Evolutionary conservation across 2,329 filamentous ascomycete genomes (phyloP).

Genomic region (Sarocladium kiliense): DNA sequence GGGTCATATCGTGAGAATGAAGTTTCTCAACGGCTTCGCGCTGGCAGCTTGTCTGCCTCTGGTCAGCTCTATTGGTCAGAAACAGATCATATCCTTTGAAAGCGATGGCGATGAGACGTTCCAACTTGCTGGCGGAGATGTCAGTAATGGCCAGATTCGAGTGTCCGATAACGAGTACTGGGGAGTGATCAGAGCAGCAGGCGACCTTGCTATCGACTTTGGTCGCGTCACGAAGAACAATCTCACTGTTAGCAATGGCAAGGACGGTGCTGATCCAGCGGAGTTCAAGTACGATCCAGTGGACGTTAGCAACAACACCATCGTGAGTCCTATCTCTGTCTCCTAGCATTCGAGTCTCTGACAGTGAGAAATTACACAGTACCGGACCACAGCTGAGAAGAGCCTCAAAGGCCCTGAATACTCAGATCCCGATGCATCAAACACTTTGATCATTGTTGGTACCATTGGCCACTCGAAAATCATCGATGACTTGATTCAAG

Average conservation of each 20-base stretch:
- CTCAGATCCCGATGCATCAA: conserved; percentile 32
- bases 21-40: background rate
- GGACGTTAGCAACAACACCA: conserved; percentile 41
- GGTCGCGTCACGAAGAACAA: conserved; percentile 65
- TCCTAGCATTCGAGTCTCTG: too few species aligned
- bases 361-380: too few species aligned
- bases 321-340: conserved; percentile 24
- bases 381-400: conserved; percentile 15
- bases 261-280: conserved; percentile 28
- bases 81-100: conserved; percentile 10
- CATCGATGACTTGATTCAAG: conserved; percentile 52
- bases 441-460: conserved; percentile 60
- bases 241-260: conserved; percentile 51
- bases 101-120: conserved; percentile 13
- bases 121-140: conserved; percentile 31
- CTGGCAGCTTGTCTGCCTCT: conserved; percentile 1
- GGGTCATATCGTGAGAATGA: background rate
- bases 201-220: conserved; percentile 64
- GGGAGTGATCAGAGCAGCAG: conserved; percentile 53
- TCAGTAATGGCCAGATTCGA: conserved; percentile 42
- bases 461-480: conserved; percentile 60
- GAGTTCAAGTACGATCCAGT: conserved; percentile 38
- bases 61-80: conserved; percentile 7
- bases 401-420: conserved; percentile 35
- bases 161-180: conserved; percentile 58